Evolutionary conservation across 805 yeast genomes (phyloP).

Genomic region (Saturnispora quitensis): DNA sequence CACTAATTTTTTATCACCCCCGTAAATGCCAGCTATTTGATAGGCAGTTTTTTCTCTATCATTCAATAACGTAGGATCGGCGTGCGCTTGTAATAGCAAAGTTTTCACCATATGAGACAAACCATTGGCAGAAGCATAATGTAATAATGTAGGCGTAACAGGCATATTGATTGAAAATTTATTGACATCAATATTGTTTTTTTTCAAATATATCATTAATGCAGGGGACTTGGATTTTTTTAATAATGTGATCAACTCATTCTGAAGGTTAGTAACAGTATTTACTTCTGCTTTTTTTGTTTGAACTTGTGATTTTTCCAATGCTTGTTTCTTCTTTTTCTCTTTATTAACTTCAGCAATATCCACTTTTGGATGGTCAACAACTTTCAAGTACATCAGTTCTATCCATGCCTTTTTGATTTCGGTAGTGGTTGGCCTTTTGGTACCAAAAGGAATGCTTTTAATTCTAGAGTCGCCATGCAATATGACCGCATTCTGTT

Average conservation of each 20-base stretch:
- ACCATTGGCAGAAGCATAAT: slow-evolving; percentile 65
- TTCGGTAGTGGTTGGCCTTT: slow-evolving; percentile 75
- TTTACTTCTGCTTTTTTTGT: slow-evolving; percentile 4
- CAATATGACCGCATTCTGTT: slow-evolving; percentile 43
- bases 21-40: slow-evolving; percentile 43
- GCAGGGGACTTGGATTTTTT: slow-evolving; percentile 74
- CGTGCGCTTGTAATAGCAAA: slow-evolving; percentile 53
- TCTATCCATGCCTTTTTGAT: slow-evolving; percentile 78
- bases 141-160: slow-evolving; percentile 65
- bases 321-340: slow-evolving; percentile 25
- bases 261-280: slow-evolving; percentile 32
- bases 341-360: slow-evolving; percentile 20
- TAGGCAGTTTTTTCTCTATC: slow-evolving; percentile 53
- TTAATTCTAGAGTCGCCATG: slow-evolving; percentile 53
- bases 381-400: slow-evolving; percentile 48
- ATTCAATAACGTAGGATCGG: slow-evolving; percentile 57
- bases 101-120: slow-evolving; percentile 57
- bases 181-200: slow-evolving; percentile 41
- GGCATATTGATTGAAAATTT: slow-evolving; percentile 44
- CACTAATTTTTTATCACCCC: slow-evolving; percentile 45
- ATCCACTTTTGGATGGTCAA: slow-evolving; percentile 46
- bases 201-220: slow-evolving; percentile 50
- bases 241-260: slow-evolving; percentile 48
- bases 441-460: slow-evolving; percentile 81
- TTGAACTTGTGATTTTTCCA: slow-evolving; percentile 17